Evolutionary conservation across 345 rosid species (phyloP).

Genomic region (Heritiera fomes): DNA sequence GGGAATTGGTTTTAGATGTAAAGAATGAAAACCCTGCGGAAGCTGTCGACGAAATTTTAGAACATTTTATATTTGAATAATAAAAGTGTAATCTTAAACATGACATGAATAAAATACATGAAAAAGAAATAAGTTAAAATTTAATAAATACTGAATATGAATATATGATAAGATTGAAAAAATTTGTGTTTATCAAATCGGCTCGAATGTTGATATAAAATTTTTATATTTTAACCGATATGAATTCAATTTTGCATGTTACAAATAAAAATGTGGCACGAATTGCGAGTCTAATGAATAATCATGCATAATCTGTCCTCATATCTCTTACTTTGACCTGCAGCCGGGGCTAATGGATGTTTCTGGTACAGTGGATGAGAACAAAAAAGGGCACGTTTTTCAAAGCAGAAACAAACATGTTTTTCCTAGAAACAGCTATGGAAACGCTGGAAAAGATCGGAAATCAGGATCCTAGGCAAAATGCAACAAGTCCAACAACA

Average conservation of each 20-base stretch:
- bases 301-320: not conserved
- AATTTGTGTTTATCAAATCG: no score
- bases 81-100: no score
- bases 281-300: not conserved
- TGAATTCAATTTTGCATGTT: no score
- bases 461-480: not conserved
- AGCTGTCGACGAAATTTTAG: not conserved
- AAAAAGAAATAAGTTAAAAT: no score
- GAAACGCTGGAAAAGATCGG: not conserved
- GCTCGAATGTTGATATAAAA: no score
- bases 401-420: not conserved
- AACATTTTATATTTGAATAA: not conserved
- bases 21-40: not conserved
- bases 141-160: no score
- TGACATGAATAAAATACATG: no score
- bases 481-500: not conserved
- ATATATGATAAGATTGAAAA: no score
- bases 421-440: not conserved
- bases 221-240: no score
- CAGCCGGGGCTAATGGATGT: not conserved
- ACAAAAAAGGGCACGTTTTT: not conserved
- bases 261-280: no score
- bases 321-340: not conserved
- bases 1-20: not conserved
- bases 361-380: not conserved